Evolutionary conservation across 2,329 filamentous ascomycete species (phyloP), one percentile per base, ranked within the genome.

Genomic region (Lachnellula willkommii): DNA sequence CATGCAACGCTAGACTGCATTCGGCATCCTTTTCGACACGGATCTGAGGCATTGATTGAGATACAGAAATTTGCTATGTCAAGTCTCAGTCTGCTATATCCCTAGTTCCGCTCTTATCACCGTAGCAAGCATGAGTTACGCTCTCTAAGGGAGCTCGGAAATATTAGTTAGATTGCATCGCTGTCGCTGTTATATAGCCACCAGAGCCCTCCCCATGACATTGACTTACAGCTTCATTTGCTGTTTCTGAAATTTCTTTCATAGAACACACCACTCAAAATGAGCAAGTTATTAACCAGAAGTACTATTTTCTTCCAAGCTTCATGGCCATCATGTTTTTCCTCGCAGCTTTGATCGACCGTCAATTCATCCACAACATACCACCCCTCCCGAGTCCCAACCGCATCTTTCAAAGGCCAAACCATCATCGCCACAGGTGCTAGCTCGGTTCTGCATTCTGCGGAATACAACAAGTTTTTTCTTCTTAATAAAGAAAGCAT

Each of bases 361-460:
- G 52, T 15, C 53, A 58, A 35, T 42, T 58, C 36, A 22, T 55
- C 11, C n/a, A 45, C 24, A 47, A 43, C 5, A 43, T 11, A 14
- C 56, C 47, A 4, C 55, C 55, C 4, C 3, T 9, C 3, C 40
- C 20, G 20, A 20, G 20, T 20, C 20, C 20, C 37, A 6, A 54
- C 14, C 8, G 37, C 42, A 6, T 54, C 46, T 22, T 57, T 54
- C 35, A 43, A 46, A 42, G 52, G 46, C 37, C 48, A 55, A 32
- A 54, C 49, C n/a, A 32, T 55, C n/a, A 55, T 54, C 11, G 53
- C 55, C n/a, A 58, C 56, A 0, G 56, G 55, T 32, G 28, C 24
- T 7, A 54, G 50, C 24, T 17, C 47, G 2, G 48, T 55, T 15
- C 39, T 57, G 4, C 4, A 24, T 2, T 39, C 36, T 39, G 6